A percentile compares a stretch with the other conserved stretches of the same genome.
Conservation (phyloP, 495 filamentous ascomycete species). For the Penicillium taxi region DNA sequence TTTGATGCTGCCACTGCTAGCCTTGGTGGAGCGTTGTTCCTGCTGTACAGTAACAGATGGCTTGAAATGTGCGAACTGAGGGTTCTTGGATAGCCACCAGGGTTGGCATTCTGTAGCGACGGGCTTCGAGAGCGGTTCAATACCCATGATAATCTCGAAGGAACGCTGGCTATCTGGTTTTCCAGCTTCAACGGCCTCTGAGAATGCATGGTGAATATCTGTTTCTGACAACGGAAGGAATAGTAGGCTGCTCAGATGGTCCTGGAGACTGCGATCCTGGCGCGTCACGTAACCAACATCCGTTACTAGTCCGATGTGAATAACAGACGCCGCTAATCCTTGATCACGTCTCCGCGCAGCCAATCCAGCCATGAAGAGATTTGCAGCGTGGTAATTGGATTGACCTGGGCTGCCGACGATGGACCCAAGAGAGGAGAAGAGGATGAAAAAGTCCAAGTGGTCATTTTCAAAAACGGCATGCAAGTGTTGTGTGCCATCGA, state of each 20-base stretch:
- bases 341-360: conserved; percentile 18
- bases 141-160: too few relatives aligned
- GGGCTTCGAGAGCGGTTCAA: too few relatives aligned
- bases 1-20: too few relatives aligned
- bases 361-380: conserved; percentile 40
- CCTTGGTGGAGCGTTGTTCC: too few relatives aligned
- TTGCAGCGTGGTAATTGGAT: conserved; percentile 47
- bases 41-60: too few relatives aligned
- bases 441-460: conserved; percentile 30
- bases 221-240: conserved; percentile 1
- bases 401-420: conserved; percentile 29
- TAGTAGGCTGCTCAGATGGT: background rate
- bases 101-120: too few relatives aligned
- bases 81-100: too few relatives aligned
- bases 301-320: conserved; percentile 32
- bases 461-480: conserved; percentile 14
- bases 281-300: conserved; percentile 41
- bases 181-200: background rate
- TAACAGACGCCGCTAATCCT: conserved; percentile 30
- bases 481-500: conserved; percentile 13
- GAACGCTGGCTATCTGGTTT: background rate
- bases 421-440: conserved; percentile 20
- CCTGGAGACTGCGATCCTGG: background rate
- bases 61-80: too few relatives aligned
- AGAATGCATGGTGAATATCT: conserved; percentile 2